Conservation (phyloP, 83 land plant species). For the Picea mariana region DNA sequence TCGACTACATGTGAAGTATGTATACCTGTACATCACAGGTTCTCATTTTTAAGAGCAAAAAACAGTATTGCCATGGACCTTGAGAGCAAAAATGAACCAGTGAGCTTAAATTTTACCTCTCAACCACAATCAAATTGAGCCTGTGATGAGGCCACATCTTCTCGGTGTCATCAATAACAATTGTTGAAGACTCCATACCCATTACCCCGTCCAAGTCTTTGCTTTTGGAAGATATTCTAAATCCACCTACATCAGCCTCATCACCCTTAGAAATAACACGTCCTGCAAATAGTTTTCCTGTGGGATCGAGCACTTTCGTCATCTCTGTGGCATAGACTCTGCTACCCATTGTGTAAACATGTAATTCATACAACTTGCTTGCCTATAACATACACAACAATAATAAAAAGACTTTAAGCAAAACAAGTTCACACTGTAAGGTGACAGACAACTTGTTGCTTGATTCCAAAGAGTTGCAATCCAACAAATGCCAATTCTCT, state of each 20-base stretch:
- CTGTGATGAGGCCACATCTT: slow-evolving; percentile 98
- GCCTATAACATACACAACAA: slow-evolving; percentile 52
- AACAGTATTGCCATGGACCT: too few species aligned
- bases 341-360: slow-evolving; percentile 99
- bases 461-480: too few species aligned
- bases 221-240: slow-evolving; percentile 65
- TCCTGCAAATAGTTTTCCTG: slow-evolving; percentile 88
- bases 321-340: slow-evolving; percentile 98
- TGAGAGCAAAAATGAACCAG: too few species aligned
- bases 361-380: slow-evolving; percentile 91
- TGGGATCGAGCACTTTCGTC: slow-evolving; percentile 98
- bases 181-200: slow-evolving; percentile 96
- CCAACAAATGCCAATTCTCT: slow-evolving; percentile 47
- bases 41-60: too few species aligned
- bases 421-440: too few species aligned
- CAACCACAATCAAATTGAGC: slow-evolving; percentile 90
- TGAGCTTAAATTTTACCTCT: slow-evolving; percentile 54
- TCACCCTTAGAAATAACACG: slow-evolving; percentile 96
- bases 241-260: slow-evolving; percentile 81
- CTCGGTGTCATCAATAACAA: slow-evolving; percentile 96
- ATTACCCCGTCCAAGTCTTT: slow-evolving; percentile 98
- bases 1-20: slow-evolving; percentile 96
- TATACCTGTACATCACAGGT: slow-evolving; percentile 52
- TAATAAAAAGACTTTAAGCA: too few species aligned
- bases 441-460: too few species aligned